Evolutionary conservation across 805 yeast species (phyloP).

Genomic region (Candida yuanshanica): DNA sequence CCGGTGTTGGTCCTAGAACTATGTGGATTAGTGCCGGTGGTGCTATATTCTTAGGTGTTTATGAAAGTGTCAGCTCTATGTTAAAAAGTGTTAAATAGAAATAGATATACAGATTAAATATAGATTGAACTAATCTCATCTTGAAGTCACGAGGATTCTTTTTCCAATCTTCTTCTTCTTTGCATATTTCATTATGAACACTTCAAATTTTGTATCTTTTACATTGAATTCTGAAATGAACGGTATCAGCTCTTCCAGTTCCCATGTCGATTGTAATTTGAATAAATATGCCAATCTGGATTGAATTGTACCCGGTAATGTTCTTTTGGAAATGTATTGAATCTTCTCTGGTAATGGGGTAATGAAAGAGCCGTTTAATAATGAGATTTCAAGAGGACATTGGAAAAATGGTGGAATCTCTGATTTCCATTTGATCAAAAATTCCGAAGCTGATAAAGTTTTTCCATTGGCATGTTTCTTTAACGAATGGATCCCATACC

Average conservation of each 20-base stretch:
- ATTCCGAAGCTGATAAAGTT: constrained; percentile 39
- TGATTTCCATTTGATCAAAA: constrained; percentile 58
- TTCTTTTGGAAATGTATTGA: constrained; percentile 44
- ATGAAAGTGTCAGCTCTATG: constrained; percentile 46
- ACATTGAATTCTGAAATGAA: constrained; percentile 54
- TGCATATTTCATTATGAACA: constrained; percentile 58
- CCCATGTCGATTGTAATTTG: constrained; percentile 53
- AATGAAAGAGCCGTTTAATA: constrained; percentile 51
- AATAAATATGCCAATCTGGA: constrained; percentile 49
- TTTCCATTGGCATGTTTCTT: constrained; percentile 26
- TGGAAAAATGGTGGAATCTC: constrained; percentile 58
- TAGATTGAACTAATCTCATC: constrained; percentile 6
- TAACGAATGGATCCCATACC: constrained; percentile 60
- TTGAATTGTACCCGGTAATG: constrained; percentile 43
- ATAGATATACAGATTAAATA: background rate
- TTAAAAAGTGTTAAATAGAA: constrained; percentile 6
- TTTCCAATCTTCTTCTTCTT: constrained; percentile 44
- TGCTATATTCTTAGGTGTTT: constrained; percentile 91
- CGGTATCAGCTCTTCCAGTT: constrained; percentile 54
- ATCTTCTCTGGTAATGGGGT: constrained; percentile 41
- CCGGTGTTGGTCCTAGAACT: constrained; percentile 93
- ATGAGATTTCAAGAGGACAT: constrained; percentile 48
- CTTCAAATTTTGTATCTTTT: constrained; percentile 48
- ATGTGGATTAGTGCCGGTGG: constrained; percentile 99
- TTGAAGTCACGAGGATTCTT: constrained; percentile 30